Evolutionary conservation across 2,329 filamentous ascomycete genomes (phyloP), one percentile per base, ranked within the genome.

Genomic region (Dactylellina cionopaga): DNA sequence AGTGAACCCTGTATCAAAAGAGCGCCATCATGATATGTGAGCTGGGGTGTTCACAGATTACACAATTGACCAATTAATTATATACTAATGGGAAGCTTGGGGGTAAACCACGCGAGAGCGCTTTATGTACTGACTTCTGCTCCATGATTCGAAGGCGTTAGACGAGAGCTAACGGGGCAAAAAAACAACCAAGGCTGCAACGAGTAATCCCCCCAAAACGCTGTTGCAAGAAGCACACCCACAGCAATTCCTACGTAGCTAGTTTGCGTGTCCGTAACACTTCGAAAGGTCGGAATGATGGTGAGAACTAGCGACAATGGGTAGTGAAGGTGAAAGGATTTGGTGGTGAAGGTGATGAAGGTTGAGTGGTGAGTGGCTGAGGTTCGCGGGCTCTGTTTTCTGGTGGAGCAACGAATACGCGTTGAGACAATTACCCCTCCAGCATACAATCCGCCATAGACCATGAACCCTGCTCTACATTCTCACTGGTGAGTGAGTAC

Each of bases 1-100:
- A 89, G 77, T 95, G 89, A 81, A 99, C 88, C 84, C 76, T 77
- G 31, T 11, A 54, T 7, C 17, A 24, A 49, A 46, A 17, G 37
- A 33, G 9, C n/a, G n/a, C n/a, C 17, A 37, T n/a, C 2, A 33
- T 33, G 17, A 22, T 13, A 6, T 44, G 58, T 65, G 37, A 62
- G 55, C 31, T 31, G 25, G 43, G 29, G n/a, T 5, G 33, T 37
- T 24, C 24, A 56, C 25, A 44, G 9, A 13, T 1, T 17, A 3
- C 24, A 65, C 22, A 49, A 46, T 25, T 3, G 13, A 27, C 59
- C 15, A 47, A 39, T 44, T 47, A 31, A 27, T n/a, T n/a, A 44
- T 41, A 35, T 24, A 17, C 15, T 11, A 22, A 25, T 43, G 13
- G 22, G 15, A 33, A 31, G 29, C 27, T 37, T 43, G 46, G 19